A percentile compares a stretch with the other conserved stretches of the same genome.
These are phyloP conservation scores for Nyctanthes arbortristis DNA, from an alignment of 257 asterid genomes.

Conservation along the genomic window DNA sequence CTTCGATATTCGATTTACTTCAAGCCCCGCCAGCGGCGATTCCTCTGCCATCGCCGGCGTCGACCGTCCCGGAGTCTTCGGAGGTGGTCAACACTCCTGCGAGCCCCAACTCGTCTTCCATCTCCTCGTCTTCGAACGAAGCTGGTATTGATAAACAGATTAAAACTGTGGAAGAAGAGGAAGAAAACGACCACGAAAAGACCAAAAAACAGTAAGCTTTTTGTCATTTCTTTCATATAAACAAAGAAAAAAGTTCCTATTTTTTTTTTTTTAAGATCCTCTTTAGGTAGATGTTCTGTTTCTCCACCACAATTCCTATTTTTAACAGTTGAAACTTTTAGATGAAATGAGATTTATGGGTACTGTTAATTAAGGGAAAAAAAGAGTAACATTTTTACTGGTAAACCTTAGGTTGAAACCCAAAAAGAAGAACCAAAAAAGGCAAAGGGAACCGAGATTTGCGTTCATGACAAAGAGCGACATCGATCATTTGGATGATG, in stretches of 20 bases:
- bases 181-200: slow-evolving; percentile 32
- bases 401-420: slow-evolving; percentile 33
- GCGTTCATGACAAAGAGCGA: slow-evolving; percentile 58
- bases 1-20: slow-evolving; percentile 25
- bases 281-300: no score
- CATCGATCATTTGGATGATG: slow-evolving; percentile 52
- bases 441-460: slow-evolving; percentile 46
- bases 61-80: slow-evolving; percentile 21
- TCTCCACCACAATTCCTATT: no score
- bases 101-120: slow-evolving; percentile 42
- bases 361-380: no score
- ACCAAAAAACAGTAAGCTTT: slow-evolving; percentile 33
- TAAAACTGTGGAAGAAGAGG: slow-evolving; percentile 22
- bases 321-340: no score
- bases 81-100: slow-evolving; percentile 34
- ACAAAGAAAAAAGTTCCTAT: not conserved
- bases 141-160: slow-evolving; percentile 32
- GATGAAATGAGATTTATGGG: no score
- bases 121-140: slow-evolving; percentile 45
- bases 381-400: not conserved
- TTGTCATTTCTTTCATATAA: not conserved
- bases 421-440: slow-evolving; percentile 43
- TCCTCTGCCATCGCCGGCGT: slow-evolving; percentile 10
- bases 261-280: not conserved
- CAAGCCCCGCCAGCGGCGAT: not conserved